Base-by-base conservation (phyloP, 768 basidiomycete species). In the Rhodocollybia butyracea region DNA sequence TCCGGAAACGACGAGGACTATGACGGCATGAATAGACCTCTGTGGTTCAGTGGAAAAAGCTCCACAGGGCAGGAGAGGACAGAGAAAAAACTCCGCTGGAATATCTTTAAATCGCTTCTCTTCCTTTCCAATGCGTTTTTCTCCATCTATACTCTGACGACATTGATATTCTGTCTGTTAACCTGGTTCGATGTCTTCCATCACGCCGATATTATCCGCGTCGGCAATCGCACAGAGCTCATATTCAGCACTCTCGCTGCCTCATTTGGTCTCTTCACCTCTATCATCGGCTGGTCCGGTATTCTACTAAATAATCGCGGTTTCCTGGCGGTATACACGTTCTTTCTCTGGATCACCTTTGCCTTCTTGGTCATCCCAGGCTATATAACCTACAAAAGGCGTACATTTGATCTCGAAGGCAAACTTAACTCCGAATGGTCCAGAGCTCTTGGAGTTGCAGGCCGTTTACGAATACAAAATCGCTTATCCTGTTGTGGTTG, bases 351-450 rank as follows among this genome's bases (percentile, higher is more conserved):
- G 90, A 71, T 86, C 63, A 81, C 79, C 55, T 86, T 91, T 66
- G 83, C 74, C 13, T 72, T 90, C 54, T 78, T 91, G 66, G 77
- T 89, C 66, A 73, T 80, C 0, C 90, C 90, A 0, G 89, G 90
- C 0, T 93, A 93, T 70, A 68, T 87, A 64, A 83, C 88, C 36
- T 93, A 89, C 77, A 89, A 87, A 67, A 75, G 78, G 38, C 77
- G 77, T 51, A 78, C 81, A 5, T 90, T 91, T 78, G 90, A 91
- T 67, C 79, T 91, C 55, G 87, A 91, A 64, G 89, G 86, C 40
- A 91, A 91, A 70, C 68, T 90, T 70, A 91, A 89, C 68, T 68
- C 77, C 8, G 86, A 90, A 66, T 91, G 89, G 90, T 86, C 83
- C 51, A 75, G 82, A 40, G 64, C 70, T 40, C 76, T 91, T 19